Percentiles rank a stretch among this genome's conserved stretches.
Conservation (phyloP, 2,329 filamentous ascomycete species). For the Venturia carpophila region DNA sequence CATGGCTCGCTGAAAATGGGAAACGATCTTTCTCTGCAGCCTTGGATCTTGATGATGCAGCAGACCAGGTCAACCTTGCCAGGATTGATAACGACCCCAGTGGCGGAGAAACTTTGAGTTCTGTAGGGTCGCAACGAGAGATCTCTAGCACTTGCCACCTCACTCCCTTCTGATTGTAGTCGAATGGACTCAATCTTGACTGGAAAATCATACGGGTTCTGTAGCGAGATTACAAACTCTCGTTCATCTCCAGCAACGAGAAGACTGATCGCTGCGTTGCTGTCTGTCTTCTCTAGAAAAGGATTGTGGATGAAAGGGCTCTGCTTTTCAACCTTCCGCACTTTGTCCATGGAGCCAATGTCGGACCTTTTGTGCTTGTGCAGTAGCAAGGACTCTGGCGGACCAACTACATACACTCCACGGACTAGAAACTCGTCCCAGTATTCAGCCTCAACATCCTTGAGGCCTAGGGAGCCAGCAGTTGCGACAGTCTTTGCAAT, state of each 20-base stretch:
- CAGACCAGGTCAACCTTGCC: conserved; percentile 69
- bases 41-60: conserved; percentile 68
- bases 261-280: conserved; percentile 52
- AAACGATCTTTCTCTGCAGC: conserved; percentile 76
- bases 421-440: conserved; percentile 96
- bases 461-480: conserved; percentile 65
- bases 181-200: conserved; percentile 77
- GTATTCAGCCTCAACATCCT: conserved; percentile 69
- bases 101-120: conserved; percentile 68
- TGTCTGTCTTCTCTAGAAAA: conserved; percentile 62
- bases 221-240: conserved; percentile 72
- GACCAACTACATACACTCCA: conserved; percentile 59
- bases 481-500: conserved; percentile 76
- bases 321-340: conserved; percentile 30
- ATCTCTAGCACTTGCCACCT: conserved; percentile 59
- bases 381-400: conserved; percentile 52
- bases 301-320: conserved; percentile 96
- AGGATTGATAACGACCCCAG: conserved; percentile 56
- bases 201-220: conserved; percentile 92
- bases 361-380: conserved; percentile 47
- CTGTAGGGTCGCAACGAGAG: conserved; percentile 72
- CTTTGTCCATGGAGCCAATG: conserved; percentile 32
- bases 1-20: conserved; percentile 73
- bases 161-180: conserved; percentile 64
- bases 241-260: conserved; percentile 73